phyloP scores from a whole-genome alignment of 805 yeast species.

The Saccharomycopsis fermentans region DNA sequence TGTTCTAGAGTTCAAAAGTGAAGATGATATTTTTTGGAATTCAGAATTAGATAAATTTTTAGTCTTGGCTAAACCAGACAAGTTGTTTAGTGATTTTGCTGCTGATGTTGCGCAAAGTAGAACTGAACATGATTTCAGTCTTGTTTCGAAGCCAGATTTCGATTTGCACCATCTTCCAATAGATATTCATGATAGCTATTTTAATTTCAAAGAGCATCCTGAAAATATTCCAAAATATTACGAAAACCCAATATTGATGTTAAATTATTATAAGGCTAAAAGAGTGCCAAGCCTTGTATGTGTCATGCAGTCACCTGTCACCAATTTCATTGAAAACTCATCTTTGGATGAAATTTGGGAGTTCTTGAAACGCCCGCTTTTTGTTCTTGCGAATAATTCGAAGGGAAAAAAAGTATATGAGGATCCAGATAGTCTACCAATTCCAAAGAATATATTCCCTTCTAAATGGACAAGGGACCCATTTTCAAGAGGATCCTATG shows the following conservation, averaged over 20 bases:
- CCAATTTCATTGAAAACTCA: slow-evolving; percentile 40
- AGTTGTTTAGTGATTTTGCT: slow-evolving; percentile 12
- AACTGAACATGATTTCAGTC: not conserved
- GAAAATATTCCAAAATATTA: slow-evolving; percentile 33
- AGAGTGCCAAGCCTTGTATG: slow-evolving; percentile 47
- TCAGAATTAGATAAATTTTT: slow-evolving; percentile 40
- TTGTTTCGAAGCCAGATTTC: slow-evolving; percentile 7
- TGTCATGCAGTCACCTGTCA: slow-evolving; percentile 63
- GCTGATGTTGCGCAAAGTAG: slow-evolving; percentile 4
- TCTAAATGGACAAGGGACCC: slow-evolving; percentile 79
- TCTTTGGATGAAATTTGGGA: slow-evolving; percentile 42
- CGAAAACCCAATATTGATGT: slow-evolving; percentile 50
- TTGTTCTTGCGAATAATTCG: slow-evolving; percentile 22
- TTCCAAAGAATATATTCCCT: slow-evolving; percentile 34
- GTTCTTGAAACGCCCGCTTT: slow-evolving; percentile 45
- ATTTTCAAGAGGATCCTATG: slow-evolving; percentile 71
- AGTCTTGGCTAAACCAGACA: slow-evolving; percentile 32
- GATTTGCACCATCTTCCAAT: slow-evolving; percentile 6
- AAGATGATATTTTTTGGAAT: slow-evolving; percentile 51
- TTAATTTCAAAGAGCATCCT: slow-evolving; percentile 19
- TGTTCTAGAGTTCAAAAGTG: slow-evolving; percentile 44
- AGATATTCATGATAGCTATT: slow-evolving; percentile 13
- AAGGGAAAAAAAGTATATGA: slow-evolving; percentile 21
- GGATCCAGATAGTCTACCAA: slow-evolving; percentile 23
- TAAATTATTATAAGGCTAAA: slow-evolving; percentile 45